Percentiles rank a stretch among this genome's conserved stretches.
Evolutionary conservation across 2,329 filamentous ascomycete genomes (phyloP).

Genomic region (Scedosporium aurantiacum): DNA sequence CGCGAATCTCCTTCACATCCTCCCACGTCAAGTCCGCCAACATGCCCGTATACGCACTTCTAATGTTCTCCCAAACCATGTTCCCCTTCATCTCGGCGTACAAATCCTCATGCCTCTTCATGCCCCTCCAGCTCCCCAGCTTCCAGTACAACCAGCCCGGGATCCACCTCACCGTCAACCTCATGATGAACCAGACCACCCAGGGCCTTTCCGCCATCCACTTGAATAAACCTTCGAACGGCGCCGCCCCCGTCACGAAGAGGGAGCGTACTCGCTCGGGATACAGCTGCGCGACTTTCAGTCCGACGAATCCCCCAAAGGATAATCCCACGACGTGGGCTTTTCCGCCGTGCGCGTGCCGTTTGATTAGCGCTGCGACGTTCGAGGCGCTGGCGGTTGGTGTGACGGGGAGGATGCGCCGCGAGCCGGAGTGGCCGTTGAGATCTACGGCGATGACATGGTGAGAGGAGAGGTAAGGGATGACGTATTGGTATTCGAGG

Average conservation of each 20-base stretch:
- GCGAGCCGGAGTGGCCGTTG: slow-evolving; percentile 26
- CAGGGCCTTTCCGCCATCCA: slow-evolving; percentile 17
- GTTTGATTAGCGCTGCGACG: slow-evolving; percentile 23
- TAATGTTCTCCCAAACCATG: slow-evolving; percentile 15
- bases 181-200: slow-evolving; percentile 17
- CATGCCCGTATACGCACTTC: slow-evolving; percentile 15
- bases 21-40: slow-evolving; percentile 1
- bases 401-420: slow-evolving; percentile 19
- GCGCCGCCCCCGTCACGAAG: slow-evolving; percentile 23
- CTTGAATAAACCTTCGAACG: slow-evolving; percentile 15
- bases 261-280: slow-evolving; percentile 23
- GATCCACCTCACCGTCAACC: slow-evolving; percentile 16
- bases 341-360: slow-evolving; percentile 21
- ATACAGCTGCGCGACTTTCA: slow-evolving; percentile 21
- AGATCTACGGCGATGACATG: slow-evolving; percentile 28
- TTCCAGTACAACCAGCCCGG: slow-evolving; percentile 17
- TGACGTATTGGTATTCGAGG: slow-evolving; percentile 23
- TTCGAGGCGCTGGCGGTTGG: slow-evolving; percentile 19
- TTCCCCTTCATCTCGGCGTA: slow-evolving; percentile 23
- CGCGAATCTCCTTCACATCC: slow-evolving; percentile 10
- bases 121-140: slow-evolving; percentile 16
- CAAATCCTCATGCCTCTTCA: slow-evolving; percentile 18
- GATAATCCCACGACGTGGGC: slow-evolving; percentile 30
- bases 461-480: slow-evolving; percentile 22
- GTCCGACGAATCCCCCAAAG: slow-evolving; percentile 25